A percentile compares a stretch with the other conserved stretches of the same genome.
These are phyloP conservation scores for Aspergillus felis DNA, from an alignment of 2,329 filamentous ascomycete species.

Conservation along the genomic window DNA sequence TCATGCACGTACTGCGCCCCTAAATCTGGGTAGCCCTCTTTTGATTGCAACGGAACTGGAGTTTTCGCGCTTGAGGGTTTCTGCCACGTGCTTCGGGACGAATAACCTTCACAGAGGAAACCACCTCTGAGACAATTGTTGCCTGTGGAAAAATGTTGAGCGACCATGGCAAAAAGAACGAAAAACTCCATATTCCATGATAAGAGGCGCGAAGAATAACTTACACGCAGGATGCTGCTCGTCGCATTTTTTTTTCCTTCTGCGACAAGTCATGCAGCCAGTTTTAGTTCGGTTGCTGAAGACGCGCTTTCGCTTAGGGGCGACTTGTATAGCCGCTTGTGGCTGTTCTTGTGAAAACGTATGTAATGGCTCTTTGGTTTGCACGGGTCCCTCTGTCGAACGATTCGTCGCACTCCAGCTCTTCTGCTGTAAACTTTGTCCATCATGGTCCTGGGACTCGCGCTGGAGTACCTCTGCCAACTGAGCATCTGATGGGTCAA, in stretches of 20 bases:
- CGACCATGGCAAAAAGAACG: constrained; percentile 5
- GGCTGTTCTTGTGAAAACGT: constrained; percentile 32
- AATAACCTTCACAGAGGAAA: constrained; percentile 89
- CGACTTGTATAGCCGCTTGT: constrained; percentile 34
- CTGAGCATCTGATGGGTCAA: constrained; percentile 48
- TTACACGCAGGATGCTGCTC: constrained; percentile 89
- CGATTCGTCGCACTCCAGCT: constrained; percentile 32
- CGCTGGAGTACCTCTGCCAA: constrained; percentile 51
- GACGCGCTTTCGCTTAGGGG: constrained; percentile 47
- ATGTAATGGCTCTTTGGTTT: constrained; percentile 30
- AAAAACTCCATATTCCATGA: constrained; percentile 2
- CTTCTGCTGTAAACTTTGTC: constrained; percentile 18
- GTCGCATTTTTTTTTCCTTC: constrained; percentile 96
- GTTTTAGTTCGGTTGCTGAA: constrained; percentile 97
- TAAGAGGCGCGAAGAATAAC: constrained; percentile 29
- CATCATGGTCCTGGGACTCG: constrained; percentile 43
- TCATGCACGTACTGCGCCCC: constrained; percentile 37
- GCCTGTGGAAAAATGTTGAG: constrained; percentile 47
- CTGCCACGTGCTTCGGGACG: constrained; percentile 71
- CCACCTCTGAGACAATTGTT: constrained; percentile 87
- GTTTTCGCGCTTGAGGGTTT: constrained; percentile 68
- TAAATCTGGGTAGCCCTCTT: constrained; percentile 57
- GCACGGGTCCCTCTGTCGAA: constrained; percentile 33
- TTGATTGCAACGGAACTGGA: constrained; percentile 76
- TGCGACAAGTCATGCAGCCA: constrained; percentile 86